Evolutionary conservation across 2,329 filamentous ascomycete genomes (phyloP), one percentile per base, ranked within the genome.

Genomic region (Chaetomium sp.): DNA sequence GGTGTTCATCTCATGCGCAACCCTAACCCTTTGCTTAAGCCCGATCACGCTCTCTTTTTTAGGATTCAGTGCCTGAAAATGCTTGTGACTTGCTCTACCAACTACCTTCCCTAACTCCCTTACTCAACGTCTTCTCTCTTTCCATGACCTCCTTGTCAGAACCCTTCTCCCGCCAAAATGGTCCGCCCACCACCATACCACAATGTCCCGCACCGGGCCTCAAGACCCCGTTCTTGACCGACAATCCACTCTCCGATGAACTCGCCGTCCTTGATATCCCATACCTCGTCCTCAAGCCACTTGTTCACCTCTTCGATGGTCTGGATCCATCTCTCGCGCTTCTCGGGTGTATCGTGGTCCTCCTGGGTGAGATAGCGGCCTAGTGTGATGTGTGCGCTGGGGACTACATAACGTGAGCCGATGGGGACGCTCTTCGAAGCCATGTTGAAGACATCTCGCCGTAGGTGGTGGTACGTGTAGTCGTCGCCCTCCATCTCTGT

Each of bases 391-490:
- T 98, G 94, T 19, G 92, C 92, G 55, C 90, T 94, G 1, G 93
- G 93, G 2, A 96, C 92, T 27, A 93, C 88, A 75, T 97, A 98
- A 64, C 94, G 83, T 60, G 90, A 91, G 25, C 83, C 89, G 38
- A 97, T 83, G 19, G 83, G 78, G n/a, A 94, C 80, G 1, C 87
- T 83, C 3, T 78, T 79, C 54, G 81, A 79, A 3, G 86, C 84
- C 29, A 86, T 79, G 57, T 84, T 80, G 74, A 89, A 95, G 13
- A 96, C 75, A 73, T 97, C 92, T 4, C 89, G 84, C 2, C 94
- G 87, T 9, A 98, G 85, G 76, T 98, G 94, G 74, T 97, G 94
- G 75, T 97, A 97, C 0, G 90, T 93, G 77, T 92, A 97, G 1
- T 70, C 73, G 69, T 95, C 90, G 21, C 23, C 60, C 16, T 66